phyloP scores from a whole-genome alignment of 2,329 filamentous ascomycete species.

The Arthrobotrys musiformis region DNA sequence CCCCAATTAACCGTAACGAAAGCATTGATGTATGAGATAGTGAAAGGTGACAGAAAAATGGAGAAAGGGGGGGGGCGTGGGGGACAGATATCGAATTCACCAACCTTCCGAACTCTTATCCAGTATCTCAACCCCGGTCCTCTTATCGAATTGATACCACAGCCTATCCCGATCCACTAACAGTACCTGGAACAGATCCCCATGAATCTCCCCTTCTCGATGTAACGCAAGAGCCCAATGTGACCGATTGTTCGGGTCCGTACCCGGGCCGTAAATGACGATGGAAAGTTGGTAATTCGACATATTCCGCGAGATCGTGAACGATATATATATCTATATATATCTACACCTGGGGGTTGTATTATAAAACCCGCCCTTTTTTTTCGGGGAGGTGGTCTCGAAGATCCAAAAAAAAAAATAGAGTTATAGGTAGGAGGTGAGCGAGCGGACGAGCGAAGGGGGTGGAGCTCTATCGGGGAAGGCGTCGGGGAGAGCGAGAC shows the following conservation, averaged over 20 bases:
- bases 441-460: not conserved
- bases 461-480: not conserved
- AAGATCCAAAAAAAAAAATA: too few relatives aligned
- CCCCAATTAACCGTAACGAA: not conserved
- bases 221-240: slow-evolving; percentile 29
- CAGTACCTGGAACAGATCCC: slow-evolving; percentile 24
- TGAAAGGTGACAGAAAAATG: too few relatives aligned
- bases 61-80: not conserved
- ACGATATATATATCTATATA: not conserved
- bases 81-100: not conserved
- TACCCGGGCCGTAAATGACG: slow-evolving; percentile 23
- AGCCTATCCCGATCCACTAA: slow-evolving; percentile 14
- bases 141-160: slow-evolving; percentile 26
- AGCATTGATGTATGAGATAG: too few relatives aligned
- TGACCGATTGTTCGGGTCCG: slow-evolving; percentile 20
- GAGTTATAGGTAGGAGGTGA: not conserved
- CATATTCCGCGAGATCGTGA: slow-evolving; percentile 1
- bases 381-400: too few relatives aligned
- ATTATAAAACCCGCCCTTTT: too few relatives aligned
- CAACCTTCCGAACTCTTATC: slow-evolving; percentile 22
- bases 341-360: too few relatives aligned
- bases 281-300: slow-evolving; percentile 23
- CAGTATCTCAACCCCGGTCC: slow-evolving; percentile 14
- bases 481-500: slow-evolving; percentile 4
- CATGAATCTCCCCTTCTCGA: slow-evolving; percentile 1